phyloP scores from a whole-genome alignment of 441 rosid genomes.

The Erysimum pusillum region DNA sequence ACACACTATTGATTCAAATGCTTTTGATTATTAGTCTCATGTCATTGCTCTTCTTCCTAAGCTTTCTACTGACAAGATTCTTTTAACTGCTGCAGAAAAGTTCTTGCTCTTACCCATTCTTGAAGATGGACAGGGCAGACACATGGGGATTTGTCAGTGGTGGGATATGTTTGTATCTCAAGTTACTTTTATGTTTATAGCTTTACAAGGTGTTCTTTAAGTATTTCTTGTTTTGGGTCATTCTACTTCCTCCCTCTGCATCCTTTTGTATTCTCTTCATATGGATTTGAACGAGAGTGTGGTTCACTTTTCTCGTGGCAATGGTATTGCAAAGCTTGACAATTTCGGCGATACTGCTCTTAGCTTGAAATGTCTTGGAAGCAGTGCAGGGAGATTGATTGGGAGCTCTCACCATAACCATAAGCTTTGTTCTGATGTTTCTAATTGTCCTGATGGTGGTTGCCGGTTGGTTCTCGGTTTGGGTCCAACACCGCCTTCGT shows the following conservation, averaged over 20 bases:
- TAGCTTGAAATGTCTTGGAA: conserved; percentile 69
- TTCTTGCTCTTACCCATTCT: conserved; percentile 32
- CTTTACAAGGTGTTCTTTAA: conserved; percentile 34
- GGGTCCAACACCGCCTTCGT: conserved; percentile 81
- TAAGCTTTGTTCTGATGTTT: conserved; percentile 53
- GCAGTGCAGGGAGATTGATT: conserved; percentile 47
- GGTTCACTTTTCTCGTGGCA: conserved; percentile 49
- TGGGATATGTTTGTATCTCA: conserved; percentile 56
- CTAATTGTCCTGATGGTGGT: conserved; percentile 69
- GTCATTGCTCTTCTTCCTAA: conserved; percentile 9
- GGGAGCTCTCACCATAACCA: conserved; percentile 49
- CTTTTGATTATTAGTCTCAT: conserved; percentile 14
- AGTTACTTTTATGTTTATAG: conserved; percentile 46
- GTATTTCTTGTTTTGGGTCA: conserved; percentile 42
- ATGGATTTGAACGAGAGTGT: conserved; percentile 72
- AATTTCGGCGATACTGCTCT: conserved; percentile 74
- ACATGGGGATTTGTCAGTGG: conserved; percentile 94
- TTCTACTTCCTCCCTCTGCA: conserved; percentile 25
- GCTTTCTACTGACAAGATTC: conserved; percentile 19
- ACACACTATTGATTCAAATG: background rate
- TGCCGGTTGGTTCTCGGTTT: conserved; percentile 90
- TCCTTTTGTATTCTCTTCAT: conserved; percentile 36
- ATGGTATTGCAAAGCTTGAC: conserved; percentile 57
- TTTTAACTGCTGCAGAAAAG: conserved; percentile 36
- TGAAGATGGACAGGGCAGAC: conserved; percentile 83